These are phyloP conservation scores for Aspergillus leporis DNA, from an alignment of 495 filamentous ascomycete genomes.

Conservation along the genomic window DNA sequence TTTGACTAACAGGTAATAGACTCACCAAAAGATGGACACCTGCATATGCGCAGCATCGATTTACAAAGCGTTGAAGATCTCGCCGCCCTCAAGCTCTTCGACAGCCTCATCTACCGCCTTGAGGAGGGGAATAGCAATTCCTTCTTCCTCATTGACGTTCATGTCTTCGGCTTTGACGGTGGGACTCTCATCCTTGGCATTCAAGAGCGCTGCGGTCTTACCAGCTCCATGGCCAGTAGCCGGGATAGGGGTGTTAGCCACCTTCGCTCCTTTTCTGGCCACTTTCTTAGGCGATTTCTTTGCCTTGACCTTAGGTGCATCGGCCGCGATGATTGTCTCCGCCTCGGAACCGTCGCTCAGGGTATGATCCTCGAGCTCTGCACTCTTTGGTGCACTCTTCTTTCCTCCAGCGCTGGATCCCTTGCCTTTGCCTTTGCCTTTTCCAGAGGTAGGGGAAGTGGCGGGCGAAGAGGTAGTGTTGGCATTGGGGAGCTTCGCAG, in stretches of 20 bases:
- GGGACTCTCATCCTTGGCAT: not conserved
- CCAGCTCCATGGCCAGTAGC: not conserved
- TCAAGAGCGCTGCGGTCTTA: not conserved
- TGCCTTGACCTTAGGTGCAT: not conserved
- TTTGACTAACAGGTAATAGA: not conserved
- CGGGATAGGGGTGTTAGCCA: not conserved
- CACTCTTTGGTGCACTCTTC: not conserved
- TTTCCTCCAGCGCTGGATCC: not conserved
- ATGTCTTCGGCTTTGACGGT: not conserved
- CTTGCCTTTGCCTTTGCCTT: not conserved
- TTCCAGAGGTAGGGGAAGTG: not conserved
- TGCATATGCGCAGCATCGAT: not conserved
- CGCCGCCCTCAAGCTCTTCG: not conserved
- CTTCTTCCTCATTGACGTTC: not conserved
- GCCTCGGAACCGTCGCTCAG: not conserved
- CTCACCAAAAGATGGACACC: not conserved
- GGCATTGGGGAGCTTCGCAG: slow-evolving; percentile 3
- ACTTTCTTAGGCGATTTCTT: not conserved
- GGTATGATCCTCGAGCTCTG: not conserved
- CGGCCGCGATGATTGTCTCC: not conserved
- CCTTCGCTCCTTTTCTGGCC: slow-evolving; percentile 11
- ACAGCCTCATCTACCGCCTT: not conserved
- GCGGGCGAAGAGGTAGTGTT: slow-evolving; percentile 5
- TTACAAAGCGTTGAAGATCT: not conserved
- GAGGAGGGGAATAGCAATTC: not conserved